Evolutionary conservation across 2,329 filamentous ascomycete genomes (phyloP).

Genomic region (Pseudogymnoascus sp.): DNA sequence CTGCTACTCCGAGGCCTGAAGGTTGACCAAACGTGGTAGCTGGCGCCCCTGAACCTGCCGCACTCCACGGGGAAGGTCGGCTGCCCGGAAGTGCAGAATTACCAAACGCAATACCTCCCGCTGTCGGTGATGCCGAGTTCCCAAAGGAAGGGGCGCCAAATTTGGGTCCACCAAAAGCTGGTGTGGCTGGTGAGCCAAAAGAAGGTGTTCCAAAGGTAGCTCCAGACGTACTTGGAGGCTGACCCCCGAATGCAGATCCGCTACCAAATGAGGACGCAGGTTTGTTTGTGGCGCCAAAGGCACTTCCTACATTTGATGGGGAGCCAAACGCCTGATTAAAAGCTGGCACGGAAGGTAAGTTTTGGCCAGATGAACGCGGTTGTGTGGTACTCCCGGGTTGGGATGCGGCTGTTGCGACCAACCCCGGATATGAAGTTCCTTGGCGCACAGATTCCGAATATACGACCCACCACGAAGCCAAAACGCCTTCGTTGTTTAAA

Average conservation of each 20-base stretch:
- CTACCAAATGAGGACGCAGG: conserved; percentile 29
- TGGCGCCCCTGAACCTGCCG: conserved; percentile 22
- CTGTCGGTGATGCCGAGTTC: conserved; percentile 31
- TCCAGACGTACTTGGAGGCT: conserved; percentile 29
- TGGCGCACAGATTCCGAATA: conserved; percentile 78
- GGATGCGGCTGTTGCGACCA: conserved; percentile 43
- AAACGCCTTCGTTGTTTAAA: conserved; percentile 79
- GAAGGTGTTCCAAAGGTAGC: conserved; percentile 21
- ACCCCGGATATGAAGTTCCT: conserved; percentile 63
- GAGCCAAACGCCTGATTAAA: conserved; percentile 14
- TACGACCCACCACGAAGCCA: conserved; percentile 84
- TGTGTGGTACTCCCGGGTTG: conserved; percentile 16
- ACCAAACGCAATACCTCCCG: conserved; percentile 16
- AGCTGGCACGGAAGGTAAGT: conserved; percentile 25
- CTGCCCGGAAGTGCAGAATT: conserved; percentile 35
- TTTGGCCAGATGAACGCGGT: conserved; percentile 16
- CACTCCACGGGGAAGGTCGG: conserved; percentile 48
- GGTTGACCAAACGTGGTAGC: conserved; percentile 46
- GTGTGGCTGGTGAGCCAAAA: conserved; percentile 26
- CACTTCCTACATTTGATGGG: neutral
- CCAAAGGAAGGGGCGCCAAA: conserved; percentile 41
- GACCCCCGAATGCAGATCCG: conserved; percentile 35
- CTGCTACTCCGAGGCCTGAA: conserved; percentile 35
- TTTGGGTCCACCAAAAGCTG: conserved; percentile 26
- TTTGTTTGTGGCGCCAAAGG: conserved; percentile 11